Evolutionary conservation across 2,329 filamentous ascomycete genomes (phyloP).

Genomic region (Sporothrix brunneoviolacea): DNA sequence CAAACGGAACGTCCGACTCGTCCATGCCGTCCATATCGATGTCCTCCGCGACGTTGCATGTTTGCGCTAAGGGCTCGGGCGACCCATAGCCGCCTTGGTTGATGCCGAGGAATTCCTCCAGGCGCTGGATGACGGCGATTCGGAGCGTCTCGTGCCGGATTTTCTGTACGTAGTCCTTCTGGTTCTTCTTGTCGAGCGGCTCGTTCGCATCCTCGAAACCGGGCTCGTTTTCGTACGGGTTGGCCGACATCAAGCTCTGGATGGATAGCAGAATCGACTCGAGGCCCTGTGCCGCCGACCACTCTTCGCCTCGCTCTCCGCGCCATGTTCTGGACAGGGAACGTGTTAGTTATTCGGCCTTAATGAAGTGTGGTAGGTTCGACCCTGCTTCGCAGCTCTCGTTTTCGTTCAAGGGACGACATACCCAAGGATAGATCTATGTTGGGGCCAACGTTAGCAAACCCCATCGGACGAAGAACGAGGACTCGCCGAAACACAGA

Average conservation of each 20-base stretch:
- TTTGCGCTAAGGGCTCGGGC: neutral
- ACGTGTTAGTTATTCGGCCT: no score
- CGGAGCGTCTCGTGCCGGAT: slow-evolving; percentile 87
- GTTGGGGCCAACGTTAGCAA: neutral
- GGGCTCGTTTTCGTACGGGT: slow-evolving; percentile 94
- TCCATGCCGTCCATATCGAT: slow-evolving; percentile 43
- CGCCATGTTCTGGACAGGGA: slow-evolving; percentile 73
- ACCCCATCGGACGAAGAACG: no score
- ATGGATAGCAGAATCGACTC: slow-evolving; percentile 94
- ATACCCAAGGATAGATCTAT: slow-evolving; percentile 79
- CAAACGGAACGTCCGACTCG: slow-evolving; percentile 55
- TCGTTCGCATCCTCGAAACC: slow-evolving; percentile 75
- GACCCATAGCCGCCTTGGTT: slow-evolving; percentile 25
- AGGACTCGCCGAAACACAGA: no score
- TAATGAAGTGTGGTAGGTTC: no score
- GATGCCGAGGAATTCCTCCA: slow-evolving; percentile 73
- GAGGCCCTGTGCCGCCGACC: slow-evolving; percentile 91
- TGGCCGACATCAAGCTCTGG: slow-evolving; percentile 88
- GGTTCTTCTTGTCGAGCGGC: slow-evolving; percentile 62
- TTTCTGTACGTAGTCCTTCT: slow-evolving; percentile 74
- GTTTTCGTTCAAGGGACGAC: no score
- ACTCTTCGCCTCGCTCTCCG: slow-evolving; percentile 83
- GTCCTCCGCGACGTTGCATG: slow-evolving; percentile 32
- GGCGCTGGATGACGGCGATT: slow-evolving; percentile 74
- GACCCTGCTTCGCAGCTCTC: no score